Evolutionary conservation across 192 early-diverging fungal genomes (phyloP).

Genomic region (Podila clonocystis): DNA sequence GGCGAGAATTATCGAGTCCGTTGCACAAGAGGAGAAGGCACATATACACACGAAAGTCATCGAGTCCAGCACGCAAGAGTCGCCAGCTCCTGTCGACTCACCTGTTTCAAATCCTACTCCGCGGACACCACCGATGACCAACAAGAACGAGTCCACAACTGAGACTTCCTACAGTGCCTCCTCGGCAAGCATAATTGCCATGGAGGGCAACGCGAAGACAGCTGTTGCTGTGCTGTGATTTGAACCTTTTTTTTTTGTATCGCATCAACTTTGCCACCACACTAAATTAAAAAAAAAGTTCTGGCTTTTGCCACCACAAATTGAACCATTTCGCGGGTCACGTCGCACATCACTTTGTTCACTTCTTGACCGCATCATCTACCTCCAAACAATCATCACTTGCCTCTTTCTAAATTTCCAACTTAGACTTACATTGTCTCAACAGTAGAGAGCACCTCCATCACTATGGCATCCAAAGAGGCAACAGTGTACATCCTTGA

Average conservation of each 20-base stretch:
- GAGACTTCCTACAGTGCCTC: not conserved
- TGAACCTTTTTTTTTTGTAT: too few relatives aligned
- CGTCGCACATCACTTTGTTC: not conserved
- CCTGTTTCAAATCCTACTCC: not conserved
- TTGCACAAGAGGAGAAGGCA: not conserved
- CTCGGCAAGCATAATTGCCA: not conserved
- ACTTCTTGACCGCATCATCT: not conserved
- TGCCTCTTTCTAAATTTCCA: not conserved
- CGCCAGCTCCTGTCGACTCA: not conserved
- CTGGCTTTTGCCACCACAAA: too few relatives aligned
- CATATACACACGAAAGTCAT: not conserved
- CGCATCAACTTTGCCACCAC: too few relatives aligned
- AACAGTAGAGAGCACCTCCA: not conserved
- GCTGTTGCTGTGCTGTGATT: not conserved
- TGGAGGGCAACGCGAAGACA: not conserved
- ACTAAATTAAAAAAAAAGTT: too few relatives aligned
- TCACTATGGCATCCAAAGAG: constrained; percentile 42
- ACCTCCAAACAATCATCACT: not conserved
- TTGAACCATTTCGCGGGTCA: too few relatives aligned
- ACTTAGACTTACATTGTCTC: not conserved
- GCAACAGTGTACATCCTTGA: constrained; percentile 54
- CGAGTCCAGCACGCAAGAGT: too few relatives aligned
- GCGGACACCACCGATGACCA: not conserved
- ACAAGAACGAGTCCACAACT: not conserved
- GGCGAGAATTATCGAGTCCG: not conserved